These are phyloP conservation scores for Colletotrichum sp. DNA, from an alignment of 2,329 filamentous ascomycete genomes.

Conservation along the genomic window DNA sequence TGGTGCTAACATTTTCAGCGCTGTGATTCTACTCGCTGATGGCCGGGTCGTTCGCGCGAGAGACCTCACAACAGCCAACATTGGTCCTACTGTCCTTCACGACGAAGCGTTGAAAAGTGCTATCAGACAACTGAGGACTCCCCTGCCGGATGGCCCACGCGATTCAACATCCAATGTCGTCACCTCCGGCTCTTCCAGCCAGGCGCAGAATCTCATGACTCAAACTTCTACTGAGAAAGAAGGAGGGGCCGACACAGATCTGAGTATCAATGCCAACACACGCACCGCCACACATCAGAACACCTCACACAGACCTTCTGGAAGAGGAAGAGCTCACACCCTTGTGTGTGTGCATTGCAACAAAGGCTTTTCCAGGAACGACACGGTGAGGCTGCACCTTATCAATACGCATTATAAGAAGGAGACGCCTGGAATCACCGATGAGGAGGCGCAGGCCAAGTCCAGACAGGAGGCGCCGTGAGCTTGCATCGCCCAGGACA, in stretches of 20 bases:
- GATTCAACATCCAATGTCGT: neutral
- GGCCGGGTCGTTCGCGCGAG: neutral
- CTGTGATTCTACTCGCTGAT: neutral
- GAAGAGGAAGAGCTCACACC: neutral
- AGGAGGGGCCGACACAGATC: neutral
- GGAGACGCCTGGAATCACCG: fast-evolving
- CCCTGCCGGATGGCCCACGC: neutral
- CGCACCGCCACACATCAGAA: neutral
- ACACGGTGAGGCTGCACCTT: fast-evolving
- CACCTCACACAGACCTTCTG: neutral
- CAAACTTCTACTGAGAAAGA: neutral
- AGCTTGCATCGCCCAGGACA: neutral
- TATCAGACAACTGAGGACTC: neutral
- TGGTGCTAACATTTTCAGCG: neutral
- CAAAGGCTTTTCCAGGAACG: neutral
- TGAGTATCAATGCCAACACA: neutral
- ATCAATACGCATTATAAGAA: neutral
- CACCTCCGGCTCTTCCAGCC: neutral
- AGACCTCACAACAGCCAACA: neutral
- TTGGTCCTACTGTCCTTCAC: neutral
- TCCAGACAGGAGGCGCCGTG: neutral
- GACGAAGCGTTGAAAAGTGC: neutral
- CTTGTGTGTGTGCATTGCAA: neutral
- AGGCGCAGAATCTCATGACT: neutral
- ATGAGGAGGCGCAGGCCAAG: neutral